These are phyloP conservation scores for Xylaria castorea DNA, from an alignment of 495 filamentous ascomycete species.

Conservation along the genomic window DNA sequence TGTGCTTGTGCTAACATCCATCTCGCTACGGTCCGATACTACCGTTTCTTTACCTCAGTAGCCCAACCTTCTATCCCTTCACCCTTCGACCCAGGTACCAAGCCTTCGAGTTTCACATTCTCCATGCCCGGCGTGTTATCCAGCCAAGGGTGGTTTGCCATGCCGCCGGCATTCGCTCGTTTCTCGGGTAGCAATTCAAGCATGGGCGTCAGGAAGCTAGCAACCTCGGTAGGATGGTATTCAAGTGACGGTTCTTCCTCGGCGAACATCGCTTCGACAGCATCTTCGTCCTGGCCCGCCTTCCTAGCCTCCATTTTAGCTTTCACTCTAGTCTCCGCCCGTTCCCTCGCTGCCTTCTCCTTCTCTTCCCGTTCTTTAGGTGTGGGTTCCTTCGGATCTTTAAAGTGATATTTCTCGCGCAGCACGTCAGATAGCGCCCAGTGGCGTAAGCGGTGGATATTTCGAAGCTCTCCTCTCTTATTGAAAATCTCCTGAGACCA, in stretches of 20 bases:
- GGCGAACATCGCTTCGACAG: conserved; percentile 38
- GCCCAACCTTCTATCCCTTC: conserved; percentile 98
- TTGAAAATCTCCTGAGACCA: conserved; percentile 99
- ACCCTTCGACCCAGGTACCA: conserved; percentile 80
- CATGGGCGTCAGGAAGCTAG: conserved; percentile 91
- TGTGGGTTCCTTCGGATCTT: conserved; percentile 55
- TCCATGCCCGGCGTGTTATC: conserved; percentile 88
- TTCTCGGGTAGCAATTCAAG: conserved; percentile 85
- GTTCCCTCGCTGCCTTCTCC: conserved; percentile 38
- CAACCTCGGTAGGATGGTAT: conserved; percentile 58
- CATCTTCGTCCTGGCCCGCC: conserved; percentile 41
- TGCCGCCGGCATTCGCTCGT: conserved; percentile 93
- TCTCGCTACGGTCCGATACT: conserved; percentile 27
- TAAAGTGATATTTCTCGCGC: conserved; percentile 96
- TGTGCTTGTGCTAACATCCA: not conserved
- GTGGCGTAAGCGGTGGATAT: conserved; percentile 95
- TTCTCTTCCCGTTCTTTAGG: conserved; percentile 38
- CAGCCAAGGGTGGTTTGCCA: conserved; percentile 83
- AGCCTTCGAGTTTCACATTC: conserved; percentile 68
- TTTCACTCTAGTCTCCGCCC: conserved; percentile 64
- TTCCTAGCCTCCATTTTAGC: conserved; percentile 45
- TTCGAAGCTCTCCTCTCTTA: conserved; percentile 93
- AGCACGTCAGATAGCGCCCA: conserved; percentile 96
- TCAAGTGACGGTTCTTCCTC: conserved; percentile 38
- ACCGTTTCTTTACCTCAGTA: conserved; percentile 85